A percentile compares a stretch with the other conserved stretches of the same genome.
Evolutionary conservation across 176 grass and related monocot species (phyloP).

Genomic region (Musa troglodytarum): DNA sequence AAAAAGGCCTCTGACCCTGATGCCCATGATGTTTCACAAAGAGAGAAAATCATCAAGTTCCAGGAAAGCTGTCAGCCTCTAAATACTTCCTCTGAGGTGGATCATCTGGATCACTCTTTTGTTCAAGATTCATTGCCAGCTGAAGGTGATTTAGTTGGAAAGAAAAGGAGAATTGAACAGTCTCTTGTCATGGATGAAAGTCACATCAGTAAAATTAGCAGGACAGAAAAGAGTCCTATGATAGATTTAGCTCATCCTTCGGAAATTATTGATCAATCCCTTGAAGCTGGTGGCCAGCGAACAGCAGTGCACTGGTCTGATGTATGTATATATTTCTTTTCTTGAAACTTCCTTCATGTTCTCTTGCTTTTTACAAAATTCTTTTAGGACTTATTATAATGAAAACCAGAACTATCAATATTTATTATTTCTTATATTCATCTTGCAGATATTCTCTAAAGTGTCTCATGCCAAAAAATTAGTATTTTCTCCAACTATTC

Average conservation of each 20-base stretch:
- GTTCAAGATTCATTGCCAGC: slow-evolving; percentile 17
- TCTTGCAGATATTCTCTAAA: slow-evolving; percentile 37
- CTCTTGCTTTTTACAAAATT: neutral
- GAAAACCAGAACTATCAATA: neutral
- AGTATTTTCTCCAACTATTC: slow-evolving; percentile 46
- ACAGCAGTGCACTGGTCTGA: slow-evolving; percentile 33
- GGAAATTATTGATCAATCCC: slow-evolving; percentile 20
- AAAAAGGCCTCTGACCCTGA: neutral
- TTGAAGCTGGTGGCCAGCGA: slow-evolving; percentile 14
- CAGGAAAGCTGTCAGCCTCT: slow-evolving; percentile 20
- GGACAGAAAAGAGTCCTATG: slow-evolving; percentile 26
- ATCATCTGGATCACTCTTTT: slow-evolving; percentile 27
- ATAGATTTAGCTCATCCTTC: slow-evolving; percentile 22
- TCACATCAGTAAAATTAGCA: slow-evolving; percentile 30
- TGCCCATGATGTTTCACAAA: slow-evolving; percentile 8
- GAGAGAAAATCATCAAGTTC: neutral
- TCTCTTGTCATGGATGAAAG: slow-evolving; percentile 25
- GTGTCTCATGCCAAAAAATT: slow-evolving; percentile 40
- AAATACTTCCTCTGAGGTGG: slow-evolving; percentile 8
- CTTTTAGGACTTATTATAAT: neutral
- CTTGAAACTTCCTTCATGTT: neutral
- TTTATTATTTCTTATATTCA: neutral
- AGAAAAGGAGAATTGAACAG: slow-evolving; percentile 40
- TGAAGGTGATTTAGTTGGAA: slow-evolving; percentile 44
- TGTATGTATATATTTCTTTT: slow-evolving; percentile 24